Evolutionary conservation across 371 early-diverging fungal species (phyloP).

Genomic region (Cokeromyces recurvatus): DNA sequence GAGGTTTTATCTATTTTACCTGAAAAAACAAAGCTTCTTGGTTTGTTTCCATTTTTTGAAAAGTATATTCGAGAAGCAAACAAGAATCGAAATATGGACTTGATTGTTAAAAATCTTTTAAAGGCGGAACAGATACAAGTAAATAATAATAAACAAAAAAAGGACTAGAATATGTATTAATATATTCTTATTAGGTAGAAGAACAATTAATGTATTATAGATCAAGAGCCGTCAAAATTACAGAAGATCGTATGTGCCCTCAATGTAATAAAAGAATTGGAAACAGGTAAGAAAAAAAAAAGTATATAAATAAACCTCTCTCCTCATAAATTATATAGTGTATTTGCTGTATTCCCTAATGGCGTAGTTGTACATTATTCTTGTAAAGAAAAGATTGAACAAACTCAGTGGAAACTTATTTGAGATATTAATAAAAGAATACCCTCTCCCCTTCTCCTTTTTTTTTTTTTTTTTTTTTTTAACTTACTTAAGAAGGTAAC

Average conservation of each 20-base stretch:
- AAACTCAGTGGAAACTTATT: constrained; percentile 41
- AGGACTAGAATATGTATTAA: neutral
- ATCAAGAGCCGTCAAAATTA: constrained; percentile 64
- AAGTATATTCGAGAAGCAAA: constrained; percentile 66
- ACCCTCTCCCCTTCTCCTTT: neutral
- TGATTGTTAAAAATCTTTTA: constrained; percentile 65
- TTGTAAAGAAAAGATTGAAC: constrained; percentile 65
- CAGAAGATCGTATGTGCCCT: constrained; percentile 78
- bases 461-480: neutral
- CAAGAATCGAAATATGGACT: constrained; percentile 57
- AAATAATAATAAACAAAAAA: neutral
- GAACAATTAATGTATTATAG: constrained; percentile 63
- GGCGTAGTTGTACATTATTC: constrained; percentile 75
- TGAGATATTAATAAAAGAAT: constrained; percentile 7
- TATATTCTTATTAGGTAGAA: constrained; percentile 46
- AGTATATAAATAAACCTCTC: too few species aligned
- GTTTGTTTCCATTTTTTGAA: constrained; percentile 63
- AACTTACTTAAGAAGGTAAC: neutral
- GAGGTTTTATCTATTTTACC: constrained; percentile 57
- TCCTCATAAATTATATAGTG: constrained; percentile 30
- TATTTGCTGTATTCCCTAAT: constrained; percentile 74
- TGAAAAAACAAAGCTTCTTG: constrained; percentile 41
- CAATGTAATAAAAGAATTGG: constrained; percentile 79
- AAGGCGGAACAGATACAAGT: constrained; percentile 71
- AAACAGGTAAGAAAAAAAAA: constrained; percentile 47